phyloP scores from a whole-genome alignment of 1,284 basidiomycete genomes.

The Puccinia horiana region DNA sequence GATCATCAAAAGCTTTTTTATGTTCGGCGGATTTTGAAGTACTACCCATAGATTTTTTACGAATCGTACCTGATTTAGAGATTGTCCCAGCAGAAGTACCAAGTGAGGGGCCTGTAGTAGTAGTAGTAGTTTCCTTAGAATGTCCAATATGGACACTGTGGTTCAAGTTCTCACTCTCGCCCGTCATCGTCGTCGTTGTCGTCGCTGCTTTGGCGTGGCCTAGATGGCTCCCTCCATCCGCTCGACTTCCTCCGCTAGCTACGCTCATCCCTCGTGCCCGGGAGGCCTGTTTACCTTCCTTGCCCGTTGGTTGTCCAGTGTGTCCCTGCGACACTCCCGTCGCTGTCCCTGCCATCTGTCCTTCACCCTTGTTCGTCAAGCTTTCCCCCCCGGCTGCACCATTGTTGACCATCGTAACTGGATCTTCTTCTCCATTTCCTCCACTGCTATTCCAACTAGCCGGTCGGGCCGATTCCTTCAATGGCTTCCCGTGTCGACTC shows the following conservation, averaged over 20 bases:
- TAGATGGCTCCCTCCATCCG: not conserved
- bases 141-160: not conserved
- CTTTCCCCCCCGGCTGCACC: slow-evolving; percentile 46
- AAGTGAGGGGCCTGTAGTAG: slow-evolving; percentile 51
- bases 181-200: not conserved
- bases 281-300: not conserved
- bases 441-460: slow-evolving; percentile 69
- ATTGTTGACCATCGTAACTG: not conserved
- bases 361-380: not conserved
- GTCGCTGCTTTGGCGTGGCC: not conserved
- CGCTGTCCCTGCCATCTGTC: not conserved
- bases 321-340: not conserved
- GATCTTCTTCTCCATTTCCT: slow-evolving; percentile 60
- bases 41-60: slow-evolving; percentile 43
- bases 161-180: not conserved
- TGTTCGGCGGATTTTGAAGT: slow-evolving; percentile 50
- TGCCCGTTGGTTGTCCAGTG: not conserved
- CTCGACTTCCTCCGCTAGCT: not conserved
- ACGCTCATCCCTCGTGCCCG: slow-evolving; percentile 5
- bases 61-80: not conserved
- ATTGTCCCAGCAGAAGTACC: slow-evolving; percentile 51
- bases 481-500: slow-evolving; percentile 17
- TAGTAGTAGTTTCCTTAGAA: not conserved
- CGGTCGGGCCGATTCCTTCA: slow-evolving; percentile 21
- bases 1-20: slow-evolving; percentile 54